Conservation (phyloP, 345 rosid species). For the Hibiscus trionum region DNA sequence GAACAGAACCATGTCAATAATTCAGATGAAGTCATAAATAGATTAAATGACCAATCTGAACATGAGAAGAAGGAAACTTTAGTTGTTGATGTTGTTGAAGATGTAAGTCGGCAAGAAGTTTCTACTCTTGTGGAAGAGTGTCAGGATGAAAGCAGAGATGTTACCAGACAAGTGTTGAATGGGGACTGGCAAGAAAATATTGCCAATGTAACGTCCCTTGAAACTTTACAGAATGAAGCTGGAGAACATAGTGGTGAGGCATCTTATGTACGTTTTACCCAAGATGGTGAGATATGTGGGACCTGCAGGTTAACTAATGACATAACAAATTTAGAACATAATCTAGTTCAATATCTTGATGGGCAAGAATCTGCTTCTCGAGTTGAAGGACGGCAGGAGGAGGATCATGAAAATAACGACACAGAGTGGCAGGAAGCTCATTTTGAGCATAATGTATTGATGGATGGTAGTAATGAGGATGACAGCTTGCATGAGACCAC, state of each 20-base stretch:
- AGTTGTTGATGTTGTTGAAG: slow-evolving; percentile 23
- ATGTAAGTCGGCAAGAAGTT: slow-evolving; percentile 33
- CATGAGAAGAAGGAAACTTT: slow-evolving; percentile 24
- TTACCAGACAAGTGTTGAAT: slow-evolving; percentile 25
- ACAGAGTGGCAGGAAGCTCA: slow-evolving; percentile 30
- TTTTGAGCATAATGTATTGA: slow-evolving; percentile 35
- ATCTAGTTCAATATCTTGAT: slow-evolving; percentile 23
- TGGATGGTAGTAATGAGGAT: slow-evolving; percentile 28
- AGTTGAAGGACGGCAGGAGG: slow-evolving; percentile 32
- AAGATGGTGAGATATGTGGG: slow-evolving; percentile 21
- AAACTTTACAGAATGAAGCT: slow-evolving; percentile 21
- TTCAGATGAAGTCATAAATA: slow-evolving; percentile 23
- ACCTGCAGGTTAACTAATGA: slow-evolving; percentile 12
- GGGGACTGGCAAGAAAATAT: slow-evolving; percentile 20
- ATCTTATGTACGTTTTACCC: slow-evolving; percentile 25
- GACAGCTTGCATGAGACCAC: slow-evolving; percentile 42
- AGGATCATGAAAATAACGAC: slow-evolving; percentile 34
- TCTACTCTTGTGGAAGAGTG: slow-evolving; percentile 33
- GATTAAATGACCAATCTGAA: slow-evolving; percentile 29
- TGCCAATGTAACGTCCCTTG: slow-evolving; percentile 21
- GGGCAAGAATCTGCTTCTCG: slow-evolving; percentile 23
- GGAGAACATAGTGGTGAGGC: slow-evolving; percentile 14
- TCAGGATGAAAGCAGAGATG: slow-evolving; percentile 34
- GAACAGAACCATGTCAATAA: slow-evolving; percentile 34
- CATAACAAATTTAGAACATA: slow-evolving; percentile 24